Evolutionary conservation across 2,329 filamentous ascomycete species (phyloP).

Genomic region (Botrytis fragariae): DNA sequence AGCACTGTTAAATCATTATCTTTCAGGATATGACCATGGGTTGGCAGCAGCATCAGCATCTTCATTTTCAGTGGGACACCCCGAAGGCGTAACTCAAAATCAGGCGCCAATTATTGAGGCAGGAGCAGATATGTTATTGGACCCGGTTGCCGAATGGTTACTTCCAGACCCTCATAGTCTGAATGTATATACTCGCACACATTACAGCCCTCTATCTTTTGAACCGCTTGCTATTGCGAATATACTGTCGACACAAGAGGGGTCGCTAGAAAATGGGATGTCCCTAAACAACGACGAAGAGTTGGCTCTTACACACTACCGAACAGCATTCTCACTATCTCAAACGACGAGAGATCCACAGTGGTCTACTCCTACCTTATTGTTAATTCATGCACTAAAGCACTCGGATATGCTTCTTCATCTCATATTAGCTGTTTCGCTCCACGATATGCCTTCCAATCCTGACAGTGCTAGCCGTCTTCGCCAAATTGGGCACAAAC

Average conservation of each 20-base stretch:
- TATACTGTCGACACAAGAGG: neutral
- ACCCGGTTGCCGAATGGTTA: neutral
- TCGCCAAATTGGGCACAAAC: slow-evolving; percentile 7
- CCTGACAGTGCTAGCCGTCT: neutral
- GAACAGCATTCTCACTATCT: slow-evolving; percentile 19
- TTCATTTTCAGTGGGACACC: neutral
- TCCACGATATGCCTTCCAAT: slow-evolving; percentile 12
- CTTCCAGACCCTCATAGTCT: neutral
- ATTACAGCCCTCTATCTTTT: neutral
- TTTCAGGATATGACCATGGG: neutral
- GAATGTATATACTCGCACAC: neutral
- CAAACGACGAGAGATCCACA: slow-evolving; percentile 22
- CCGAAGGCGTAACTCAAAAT: neutral
- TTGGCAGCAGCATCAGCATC: neutral
- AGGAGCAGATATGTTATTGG: neutral
- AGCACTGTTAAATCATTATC: neutral
- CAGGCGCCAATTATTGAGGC: neutral
- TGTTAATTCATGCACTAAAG: slow-evolving; percentile 45
- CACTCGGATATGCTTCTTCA: slow-evolving; percentile 15
- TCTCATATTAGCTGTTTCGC: slow-evolving; percentile 17
- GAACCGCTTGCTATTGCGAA: neutral
- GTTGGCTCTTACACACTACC: slow-evolving; percentile 16
- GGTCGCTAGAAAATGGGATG: neutral
- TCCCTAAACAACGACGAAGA: slow-evolving; percentile 15
- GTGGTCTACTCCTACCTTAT: slow-evolving; percentile 29